Percentiles rank a stretch among this genome's conserved stretches.
phyloP scores from a whole-genome alignment of 2,329 filamentous ascomycete genomes.

The Acephala macrosclerotiorum region DNA sequence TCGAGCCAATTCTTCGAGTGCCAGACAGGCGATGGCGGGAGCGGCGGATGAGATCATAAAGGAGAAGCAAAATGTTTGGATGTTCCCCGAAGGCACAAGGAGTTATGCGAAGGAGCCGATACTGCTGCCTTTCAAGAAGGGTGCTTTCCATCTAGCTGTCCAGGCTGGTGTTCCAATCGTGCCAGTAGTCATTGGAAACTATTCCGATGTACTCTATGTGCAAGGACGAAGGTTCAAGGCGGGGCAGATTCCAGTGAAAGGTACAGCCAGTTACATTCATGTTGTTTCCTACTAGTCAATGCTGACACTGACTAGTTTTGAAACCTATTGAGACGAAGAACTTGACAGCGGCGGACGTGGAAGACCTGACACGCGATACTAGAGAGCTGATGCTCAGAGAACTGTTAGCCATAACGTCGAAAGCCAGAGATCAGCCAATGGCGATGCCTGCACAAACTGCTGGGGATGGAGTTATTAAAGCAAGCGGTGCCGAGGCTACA shows the following conservation, averaged over 20 bases:
- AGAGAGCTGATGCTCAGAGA: conserved; percentile 79
- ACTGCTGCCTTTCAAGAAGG: conserved; percentile 97
- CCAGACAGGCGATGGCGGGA: conserved; percentile 83
- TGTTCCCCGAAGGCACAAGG: conserved; percentile 92
- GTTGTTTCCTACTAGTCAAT: not conserved
- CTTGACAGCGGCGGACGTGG: conserved; percentile 78
- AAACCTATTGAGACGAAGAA: conserved; percentile 80
- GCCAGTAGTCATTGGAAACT: conserved; percentile 82
- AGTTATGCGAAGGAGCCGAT: conserved; percentile 84
- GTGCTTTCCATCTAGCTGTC: conserved; percentile 94
- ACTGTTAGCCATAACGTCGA: conserved; percentile 60
- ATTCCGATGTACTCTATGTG: conserved; percentile 74
- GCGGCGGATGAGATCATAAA: conserved; percentile 81
- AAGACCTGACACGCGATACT: conserved; percentile 72
- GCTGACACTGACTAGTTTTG: conserved; percentile 62
- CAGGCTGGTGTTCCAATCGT: conserved; percentile 94
- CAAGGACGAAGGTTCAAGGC: conserved; percentile 70
- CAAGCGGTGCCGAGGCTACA: conserved; percentile 38
- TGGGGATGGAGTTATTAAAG: conserved; percentile 38
- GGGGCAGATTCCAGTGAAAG: conserved; percentile 77
- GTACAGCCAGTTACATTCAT: conserved; percentile 51
- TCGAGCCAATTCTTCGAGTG: conserved; percentile 82
- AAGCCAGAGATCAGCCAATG: conserved; percentile 52
- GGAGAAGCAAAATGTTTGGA: conserved; percentile 79
- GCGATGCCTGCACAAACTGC: conserved; percentile 35